phyloP scores from a whole-genome alignment of 805 yeast species.

The Cyberlindnera americana region DNA sequence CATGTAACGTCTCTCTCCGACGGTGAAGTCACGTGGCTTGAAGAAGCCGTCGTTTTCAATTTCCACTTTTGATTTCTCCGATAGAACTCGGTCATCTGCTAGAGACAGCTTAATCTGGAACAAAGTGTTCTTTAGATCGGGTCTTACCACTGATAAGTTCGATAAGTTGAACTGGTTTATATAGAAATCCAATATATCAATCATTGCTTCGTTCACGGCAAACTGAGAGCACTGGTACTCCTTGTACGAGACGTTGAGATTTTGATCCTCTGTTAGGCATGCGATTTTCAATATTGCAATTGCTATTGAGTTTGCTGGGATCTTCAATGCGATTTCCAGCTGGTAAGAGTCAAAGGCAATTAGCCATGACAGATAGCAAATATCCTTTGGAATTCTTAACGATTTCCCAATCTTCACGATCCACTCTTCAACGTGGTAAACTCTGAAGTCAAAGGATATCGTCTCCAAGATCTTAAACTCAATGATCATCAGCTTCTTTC shows the following conservation, averaged over 20 bases:
- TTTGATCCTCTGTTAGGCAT: constrained; percentile 39
- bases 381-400: constrained; percentile 41
- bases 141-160: constrained; percentile 41
- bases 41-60: constrained; percentile 45
- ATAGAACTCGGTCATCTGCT: constrained; percentile 31
- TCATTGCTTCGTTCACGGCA: constrained; percentile 44
- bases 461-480: constrained; percentile 77
- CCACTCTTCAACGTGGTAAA: constrained; percentile 61
- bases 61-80: constrained; percentile 25
- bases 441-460: constrained; percentile 75
- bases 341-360: constrained; percentile 69
- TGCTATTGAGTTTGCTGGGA: constrained; percentile 76
- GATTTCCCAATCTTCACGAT: constrained; percentile 58
- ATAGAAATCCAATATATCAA: constrained; percentile 57
- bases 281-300: constrained; percentile 63
- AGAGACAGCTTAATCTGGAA: constrained; percentile 44
- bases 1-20: constrained; percentile 53
- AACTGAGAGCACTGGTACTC: constrained; percentile 20
- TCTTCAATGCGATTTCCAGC: constrained; percentile 62
- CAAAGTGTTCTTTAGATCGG: constrained; percentile 32
- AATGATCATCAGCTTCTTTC: constrained; percentile 51
- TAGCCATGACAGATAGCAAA: constrained; percentile 65
- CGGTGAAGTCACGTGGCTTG: constrained; percentile 30
- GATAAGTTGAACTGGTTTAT: constrained; percentile 53
- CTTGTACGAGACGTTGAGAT: constrained; percentile 22